Conservation (phyloP, 2,329 filamentous ascomycete genomes). For the Alternaria longipes region DNA sequence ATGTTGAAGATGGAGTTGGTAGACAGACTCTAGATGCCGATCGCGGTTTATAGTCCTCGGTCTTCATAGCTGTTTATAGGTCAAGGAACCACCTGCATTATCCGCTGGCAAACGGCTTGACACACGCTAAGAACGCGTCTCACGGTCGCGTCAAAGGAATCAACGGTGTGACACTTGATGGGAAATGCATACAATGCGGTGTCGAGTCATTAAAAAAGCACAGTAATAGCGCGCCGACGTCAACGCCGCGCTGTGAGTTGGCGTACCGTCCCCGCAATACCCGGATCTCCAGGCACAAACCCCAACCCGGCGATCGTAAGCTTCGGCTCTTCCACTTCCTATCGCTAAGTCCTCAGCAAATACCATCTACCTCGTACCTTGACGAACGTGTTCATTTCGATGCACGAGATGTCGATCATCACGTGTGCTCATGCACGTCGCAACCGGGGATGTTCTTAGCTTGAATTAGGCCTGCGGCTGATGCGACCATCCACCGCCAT, state of each 20-base stretch:
- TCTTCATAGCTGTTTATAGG: slow-evolving; percentile 32
- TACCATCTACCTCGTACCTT: not conserved
- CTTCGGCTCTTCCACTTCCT: slow-evolving; percentile 5
- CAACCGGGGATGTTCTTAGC: slow-evolving; percentile 25
- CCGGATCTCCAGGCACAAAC: slow-evolving; percentile 9
- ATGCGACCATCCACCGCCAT: slow-evolving; percentile 24
- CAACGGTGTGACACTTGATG: slow-evolving; percentile 5
- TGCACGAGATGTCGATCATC: slow-evolving; percentile 18
- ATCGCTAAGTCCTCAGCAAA: slow-evolving; percentile 4
- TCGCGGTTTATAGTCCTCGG: slow-evolving; percentile 28
- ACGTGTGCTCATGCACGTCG: slow-evolving; percentile 43
- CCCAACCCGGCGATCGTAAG: not conserved
- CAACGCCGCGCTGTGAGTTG: slow-evolving; percentile 18
- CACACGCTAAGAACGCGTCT: slow-evolving; percentile 22
- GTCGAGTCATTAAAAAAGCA: slow-evolving; percentile 8
- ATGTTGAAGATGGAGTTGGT: slow-evolving; percentile 28
- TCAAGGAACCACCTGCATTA: slow-evolving; percentile 18
- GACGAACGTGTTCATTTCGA: not conserved
- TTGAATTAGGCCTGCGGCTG: slow-evolving; percentile 24
- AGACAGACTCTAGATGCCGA: not conserved
- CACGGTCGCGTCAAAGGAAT: slow-evolving; percentile 16
- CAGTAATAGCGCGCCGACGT: slow-evolving; percentile 12
- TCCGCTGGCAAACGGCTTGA: slow-evolving; percentile 20
- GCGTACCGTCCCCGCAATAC: slow-evolving; percentile 22
- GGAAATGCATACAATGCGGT: slow-evolving; percentile 1